Evolutionary conservation across 805 yeast genomes (phyloP), one percentile per base, ranked within the genome.

Genomic region (Candida argentea): DNA sequence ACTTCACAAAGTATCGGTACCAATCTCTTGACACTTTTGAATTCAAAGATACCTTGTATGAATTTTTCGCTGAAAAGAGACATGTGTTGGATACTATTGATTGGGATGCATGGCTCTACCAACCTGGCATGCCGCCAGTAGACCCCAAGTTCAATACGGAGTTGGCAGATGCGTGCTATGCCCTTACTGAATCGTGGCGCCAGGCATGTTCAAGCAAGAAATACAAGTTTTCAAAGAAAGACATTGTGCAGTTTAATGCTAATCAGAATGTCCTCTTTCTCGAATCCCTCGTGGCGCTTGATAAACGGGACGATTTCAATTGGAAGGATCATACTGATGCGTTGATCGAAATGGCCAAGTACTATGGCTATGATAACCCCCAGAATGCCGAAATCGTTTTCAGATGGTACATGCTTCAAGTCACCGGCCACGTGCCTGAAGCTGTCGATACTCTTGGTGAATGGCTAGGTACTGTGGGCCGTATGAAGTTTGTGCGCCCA

Each of bases 71-170:
- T 18, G 52, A 55, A n/a, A 58, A 72, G 33, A 60, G 62, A 30
- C 65, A 52, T 1, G 40, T 65, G n/a, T 63, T 83, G 42, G 80
- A 81, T 42, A 39, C 67, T 5, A 69, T 87, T 28, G 94, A 86
- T 52, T 86, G 95, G 94, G 65, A 83, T 30, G 53, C 72, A 16
- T 86, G 95, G 95, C 58, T 84, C 31, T 80, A 65, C 52, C 61
- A 67, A 23, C 80, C 91, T 4, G 95, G 95, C 2, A 68, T 86
- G 66, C 95, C 96, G 23, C 94, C 93, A 37, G 47, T 57, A 13
- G 79, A 73, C 48, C 94, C 93, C 10, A 46, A 70, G 20, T 85
- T 86, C 46, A 84, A 83, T 48, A 82, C 94, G 3, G 60, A 76
- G 2, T 60, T 86, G 43, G 94, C 80, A 5, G 85, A 79, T 43